These are phyloP conservation scores for Citrullus amarus DNA, from an alignment of 306 rosid genomes.

Conservation along the genomic window DNA sequence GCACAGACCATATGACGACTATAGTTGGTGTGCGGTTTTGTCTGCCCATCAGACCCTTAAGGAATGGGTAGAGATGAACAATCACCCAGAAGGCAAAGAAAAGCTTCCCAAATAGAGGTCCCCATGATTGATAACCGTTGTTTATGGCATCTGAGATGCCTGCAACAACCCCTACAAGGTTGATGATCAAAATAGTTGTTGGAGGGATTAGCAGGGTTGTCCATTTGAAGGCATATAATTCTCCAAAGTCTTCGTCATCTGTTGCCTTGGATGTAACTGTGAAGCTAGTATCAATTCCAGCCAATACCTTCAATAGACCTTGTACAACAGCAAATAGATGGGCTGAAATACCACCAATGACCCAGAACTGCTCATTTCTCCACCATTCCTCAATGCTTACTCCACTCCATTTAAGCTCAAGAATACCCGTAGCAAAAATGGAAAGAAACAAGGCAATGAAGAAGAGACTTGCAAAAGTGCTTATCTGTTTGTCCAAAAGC, in stretches of 20 bases:
- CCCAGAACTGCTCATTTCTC: slow-evolving; percentile 99
- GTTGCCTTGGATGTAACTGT: slow-evolving; percentile 84
- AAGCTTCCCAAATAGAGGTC: slow-evolving; percentile 93
- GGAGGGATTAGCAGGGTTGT: slow-evolving; percentile 94
- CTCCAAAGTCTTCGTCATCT: slow-evolving; percentile 87
- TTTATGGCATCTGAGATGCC: slow-evolving; percentile 94
- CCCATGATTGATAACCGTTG: slow-evolving; percentile 91
- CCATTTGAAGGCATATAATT: slow-evolving; percentile 72
- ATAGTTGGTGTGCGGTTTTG: slow-evolving; percentile 97
- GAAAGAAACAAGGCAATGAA: slow-evolving; percentile 74
- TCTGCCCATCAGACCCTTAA: slow-evolving; percentile 90
- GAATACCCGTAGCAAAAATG: slow-evolving; percentile 78
- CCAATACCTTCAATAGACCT: slow-evolving; percentile 84
- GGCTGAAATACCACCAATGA: slow-evolving; percentile 92
- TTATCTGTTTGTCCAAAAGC: slow-evolving; percentile 48
- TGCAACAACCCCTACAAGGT: slow-evolving; percentile 89
- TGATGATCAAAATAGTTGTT: slow-evolving; percentile 75
- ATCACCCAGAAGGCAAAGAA: slow-evolving; percentile 97
- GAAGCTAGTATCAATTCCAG: slow-evolving; percentile 85
- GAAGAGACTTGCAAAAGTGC: slow-evolving; percentile 79
- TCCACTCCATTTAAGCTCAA: slow-evolving; percentile 96
- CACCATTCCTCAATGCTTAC: slow-evolving; percentile 99
- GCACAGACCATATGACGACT: slow-evolving; percentile 89
- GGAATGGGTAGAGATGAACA: slow-evolving; percentile 93
- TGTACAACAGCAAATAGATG: slow-evolving; percentile 84